phyloP scores from a whole-genome alignment of 768 basidiomycete species.

The Termitomyces sp. region DNA sequence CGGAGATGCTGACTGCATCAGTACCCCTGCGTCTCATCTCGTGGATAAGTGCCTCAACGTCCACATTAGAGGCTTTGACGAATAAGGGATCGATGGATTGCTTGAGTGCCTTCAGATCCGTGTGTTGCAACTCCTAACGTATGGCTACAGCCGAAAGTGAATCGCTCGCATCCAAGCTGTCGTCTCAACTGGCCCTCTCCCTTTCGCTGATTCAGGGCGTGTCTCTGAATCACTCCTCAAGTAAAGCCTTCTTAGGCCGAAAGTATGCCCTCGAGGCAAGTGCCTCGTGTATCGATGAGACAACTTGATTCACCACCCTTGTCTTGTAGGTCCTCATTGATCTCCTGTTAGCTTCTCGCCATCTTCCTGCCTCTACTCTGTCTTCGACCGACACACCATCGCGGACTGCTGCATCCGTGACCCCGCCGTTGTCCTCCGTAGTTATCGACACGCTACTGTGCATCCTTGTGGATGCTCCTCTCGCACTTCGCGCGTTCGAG shows the following conservation, averaged over 20 bases:
- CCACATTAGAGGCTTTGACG: constrained; percentile 43
- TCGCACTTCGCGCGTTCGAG: constrained; percentile 76
- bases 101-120: constrained; percentile 23
- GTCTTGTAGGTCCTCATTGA: constrained; percentile 61
- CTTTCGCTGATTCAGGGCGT: constrained; percentile 77
- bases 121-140: constrained; percentile 4
- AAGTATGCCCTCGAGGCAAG: constrained; percentile 63
- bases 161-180: constrained; percentile 41
- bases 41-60: constrained; percentile 52
- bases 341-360: constrained; percentile 65
- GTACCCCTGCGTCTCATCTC: constrained; percentile 63
- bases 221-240: constrained; percentile 58
- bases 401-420: constrained; percentile 12
- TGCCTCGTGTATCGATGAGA: constrained; percentile 7
- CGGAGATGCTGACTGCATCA: constrained; percentile 19
- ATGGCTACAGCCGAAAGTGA: constrained; percentile 27
- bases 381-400: constrained; percentile 21
- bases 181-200: constrained; percentile 49
- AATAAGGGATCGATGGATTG: constrained; percentile 41
- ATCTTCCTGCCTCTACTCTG: constrained; percentile 32
- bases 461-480: constrained; percentile 81
- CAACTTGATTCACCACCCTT: not conserved
- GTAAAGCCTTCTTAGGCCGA: constrained; percentile 67
- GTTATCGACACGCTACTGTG: constrained; percentile 84
- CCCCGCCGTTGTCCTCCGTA: constrained; percentile 57